Percentiles rank a stretch among this genome's conserved stretches.
Evolutionary conservation across 352 stramenopile genomes (phyloP).

Genomic region (Phytophthora kernoviae): DNA sequence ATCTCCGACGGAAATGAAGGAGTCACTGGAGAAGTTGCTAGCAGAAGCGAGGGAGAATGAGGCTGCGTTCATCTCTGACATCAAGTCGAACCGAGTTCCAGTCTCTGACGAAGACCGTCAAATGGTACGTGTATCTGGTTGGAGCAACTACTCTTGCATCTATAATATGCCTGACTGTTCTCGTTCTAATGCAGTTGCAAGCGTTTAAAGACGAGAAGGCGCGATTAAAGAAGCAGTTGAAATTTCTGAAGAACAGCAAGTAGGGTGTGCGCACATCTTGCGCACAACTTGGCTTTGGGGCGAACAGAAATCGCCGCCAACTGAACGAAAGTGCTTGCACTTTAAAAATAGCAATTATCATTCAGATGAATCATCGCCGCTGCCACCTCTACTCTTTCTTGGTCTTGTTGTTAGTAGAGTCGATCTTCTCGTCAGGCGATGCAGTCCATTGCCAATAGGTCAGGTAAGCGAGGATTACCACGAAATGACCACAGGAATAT

Average conservation of each 20-base stretch:
- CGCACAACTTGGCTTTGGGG: not conserved
- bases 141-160: not conserved
- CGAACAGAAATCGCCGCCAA: constrained; percentile 11
- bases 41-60: constrained; percentile 81
- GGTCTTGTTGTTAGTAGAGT: constrained; percentile 19
- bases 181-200: constrained; percentile 49
- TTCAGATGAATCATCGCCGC: constrained; percentile 7
- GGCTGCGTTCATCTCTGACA: constrained; percentile 73
- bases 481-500: constrained; percentile 82
- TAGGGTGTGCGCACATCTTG: constrained; percentile 25
- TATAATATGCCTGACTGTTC: constrained; percentile 4
- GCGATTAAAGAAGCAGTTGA: constrained; percentile 85
- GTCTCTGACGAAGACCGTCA: constrained; percentile 74
- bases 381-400: constrained; percentile 45
- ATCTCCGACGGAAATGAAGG: constrained; percentile 66
- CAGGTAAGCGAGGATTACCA: constrained; percentile 73
- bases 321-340: constrained; percentile 13
- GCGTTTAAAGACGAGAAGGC: constrained; percentile 88
- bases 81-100: constrained; percentile 60
- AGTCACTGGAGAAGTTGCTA: constrained; percentile 77
- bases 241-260: constrained; percentile 72
- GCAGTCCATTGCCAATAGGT: constrained; percentile 87
- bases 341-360: constrained; percentile 14
- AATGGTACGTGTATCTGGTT: constrained; percentile 49
- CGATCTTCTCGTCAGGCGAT: constrained; percentile 14